These are phyloP conservation scores for Cladorrhinum samala DNA, from an alignment of 495 filamentous ascomycete genomes.

Conservation along the genomic window DNA sequence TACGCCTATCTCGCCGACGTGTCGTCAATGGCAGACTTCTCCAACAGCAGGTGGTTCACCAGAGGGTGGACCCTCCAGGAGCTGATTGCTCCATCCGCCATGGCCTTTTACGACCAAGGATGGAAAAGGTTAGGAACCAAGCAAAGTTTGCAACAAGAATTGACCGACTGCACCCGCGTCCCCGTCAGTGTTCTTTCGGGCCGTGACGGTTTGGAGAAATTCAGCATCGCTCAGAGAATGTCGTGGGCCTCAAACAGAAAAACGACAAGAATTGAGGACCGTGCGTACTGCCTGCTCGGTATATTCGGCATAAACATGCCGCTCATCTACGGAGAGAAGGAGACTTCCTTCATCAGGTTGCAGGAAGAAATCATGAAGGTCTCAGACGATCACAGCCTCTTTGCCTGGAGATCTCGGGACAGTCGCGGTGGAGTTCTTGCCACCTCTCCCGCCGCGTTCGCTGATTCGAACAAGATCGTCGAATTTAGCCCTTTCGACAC, in stretches of 20 bases:
- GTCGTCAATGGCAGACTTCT: not conserved
- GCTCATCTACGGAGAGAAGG: conserved; percentile 14
- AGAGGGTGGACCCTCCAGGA: conserved; percentile 34
- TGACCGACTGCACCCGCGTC: conserved; percentile 6
- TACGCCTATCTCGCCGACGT: conserved; percentile 23
- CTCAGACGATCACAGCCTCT: conserved; percentile 6
- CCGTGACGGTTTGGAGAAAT: not conserved
- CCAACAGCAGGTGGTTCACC: conserved; percentile 22
- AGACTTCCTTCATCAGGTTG: conserved; percentile 11
- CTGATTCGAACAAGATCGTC: too few species aligned
- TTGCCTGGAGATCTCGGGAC: too few species aligned
- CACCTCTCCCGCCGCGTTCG: too few species aligned
- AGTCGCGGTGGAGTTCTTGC: too few species aligned
- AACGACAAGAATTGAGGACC: conserved; percentile 15
- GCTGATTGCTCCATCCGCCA: conserved; percentile 19
- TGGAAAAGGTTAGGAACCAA: conserved; percentile 22
- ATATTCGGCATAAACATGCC: conserved; percentile 18
- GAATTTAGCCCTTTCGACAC: too few species aligned
- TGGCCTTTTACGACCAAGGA: conserved; percentile 24
- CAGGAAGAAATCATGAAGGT: conserved; percentile 12
- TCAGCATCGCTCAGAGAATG: conserved; percentile 8
- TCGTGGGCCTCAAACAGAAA: conserved; percentile 14
- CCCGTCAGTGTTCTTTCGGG: not conserved
- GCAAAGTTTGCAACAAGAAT: conserved; percentile 8
- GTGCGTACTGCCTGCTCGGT: conserved; percentile 14